These are phyloP conservation scores for Nannochloris sp. DNA, from an alignment of 139 green algal species.

Conservation along the genomic window DNA sequence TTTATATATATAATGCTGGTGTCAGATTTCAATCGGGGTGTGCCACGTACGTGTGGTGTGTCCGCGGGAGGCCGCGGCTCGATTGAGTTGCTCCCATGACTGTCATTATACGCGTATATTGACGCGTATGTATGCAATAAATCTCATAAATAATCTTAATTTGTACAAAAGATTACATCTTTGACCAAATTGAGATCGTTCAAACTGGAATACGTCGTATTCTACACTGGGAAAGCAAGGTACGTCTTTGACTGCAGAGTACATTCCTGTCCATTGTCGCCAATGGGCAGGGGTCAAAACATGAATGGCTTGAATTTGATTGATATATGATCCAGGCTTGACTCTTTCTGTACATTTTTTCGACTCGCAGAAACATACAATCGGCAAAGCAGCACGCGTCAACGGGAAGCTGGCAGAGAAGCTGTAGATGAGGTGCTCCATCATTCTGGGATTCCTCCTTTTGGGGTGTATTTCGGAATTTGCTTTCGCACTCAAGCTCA, in stretches of 20 bases:
- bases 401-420: not conserved
- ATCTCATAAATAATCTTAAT: not conserved
- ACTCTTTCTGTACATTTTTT: not conserved
- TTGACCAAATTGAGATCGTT: not conserved
- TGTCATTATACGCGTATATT: too few relatives aligned
- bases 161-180: not conserved
- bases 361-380: not conserved
- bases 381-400: not conserved
- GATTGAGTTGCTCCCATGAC: too few relatives aligned
- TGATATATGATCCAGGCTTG: not conserved
- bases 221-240: not conserved
- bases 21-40: too few relatives aligned
- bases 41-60: too few relatives aligned
- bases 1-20: too few relatives aligned
- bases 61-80: too few relatives aligned
- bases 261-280: not conserved
- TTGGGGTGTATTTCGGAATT: not conserved
- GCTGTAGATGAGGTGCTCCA: not conserved
- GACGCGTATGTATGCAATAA: not conserved
- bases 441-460: not conserved
- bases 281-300: not conserved
- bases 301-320: too few relatives aligned
- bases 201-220: not conserved
- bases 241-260: not conserved
- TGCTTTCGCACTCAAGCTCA: not conserved